Evolutionary conservation across 306 rosid genomes (phyloP).

Genomic region (Clitoria ternatea): DNA sequence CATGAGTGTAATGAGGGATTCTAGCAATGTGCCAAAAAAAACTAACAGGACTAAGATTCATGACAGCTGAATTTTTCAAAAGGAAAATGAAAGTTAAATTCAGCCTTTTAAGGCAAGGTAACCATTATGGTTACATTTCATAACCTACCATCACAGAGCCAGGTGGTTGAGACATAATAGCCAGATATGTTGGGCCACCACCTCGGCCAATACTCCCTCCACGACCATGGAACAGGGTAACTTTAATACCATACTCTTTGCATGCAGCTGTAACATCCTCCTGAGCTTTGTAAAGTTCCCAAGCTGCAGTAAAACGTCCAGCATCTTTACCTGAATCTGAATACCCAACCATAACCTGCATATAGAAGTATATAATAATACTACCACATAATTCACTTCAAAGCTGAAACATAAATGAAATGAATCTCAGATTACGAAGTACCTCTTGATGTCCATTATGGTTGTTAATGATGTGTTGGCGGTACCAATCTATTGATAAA

Average conservation of each 20-base stretch:
- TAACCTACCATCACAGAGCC: conserved; percentile 87
- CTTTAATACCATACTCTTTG: conserved; percentile 72
- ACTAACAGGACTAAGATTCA: not conserved
- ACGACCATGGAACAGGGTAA: conserved; percentile 90
- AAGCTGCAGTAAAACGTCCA: conserved; percentile 93
- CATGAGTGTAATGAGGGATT: not conserved
- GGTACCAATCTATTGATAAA: conserved; percentile 84
- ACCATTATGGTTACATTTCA: not conserved
- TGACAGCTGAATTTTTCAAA: not conserved
- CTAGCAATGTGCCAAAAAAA: not conserved
- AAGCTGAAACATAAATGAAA: not conserved
- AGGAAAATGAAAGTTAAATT: not conserved
- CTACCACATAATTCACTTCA: not conserved
- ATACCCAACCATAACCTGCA: conserved; percentile 94
- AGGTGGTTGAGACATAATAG: conserved; percentile 97
- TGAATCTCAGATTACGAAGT: not conserved
- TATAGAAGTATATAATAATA: conserved; percentile 26
- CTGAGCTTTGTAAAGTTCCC: conserved; percentile 99
- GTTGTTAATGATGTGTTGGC: conserved; percentile 66
- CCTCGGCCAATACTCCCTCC: conserved; percentile 98
- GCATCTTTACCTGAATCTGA: conserved; percentile 99
- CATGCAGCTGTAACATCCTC: conserved; percentile 93
- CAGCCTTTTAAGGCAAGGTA: not conserved
- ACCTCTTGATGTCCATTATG: conserved; percentile 94
- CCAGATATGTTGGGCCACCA: conserved; percentile 93